phyloP scores from a whole-genome alignment of 371 early-diverging fungal genomes.

The Mycotypha africana region DNA sequence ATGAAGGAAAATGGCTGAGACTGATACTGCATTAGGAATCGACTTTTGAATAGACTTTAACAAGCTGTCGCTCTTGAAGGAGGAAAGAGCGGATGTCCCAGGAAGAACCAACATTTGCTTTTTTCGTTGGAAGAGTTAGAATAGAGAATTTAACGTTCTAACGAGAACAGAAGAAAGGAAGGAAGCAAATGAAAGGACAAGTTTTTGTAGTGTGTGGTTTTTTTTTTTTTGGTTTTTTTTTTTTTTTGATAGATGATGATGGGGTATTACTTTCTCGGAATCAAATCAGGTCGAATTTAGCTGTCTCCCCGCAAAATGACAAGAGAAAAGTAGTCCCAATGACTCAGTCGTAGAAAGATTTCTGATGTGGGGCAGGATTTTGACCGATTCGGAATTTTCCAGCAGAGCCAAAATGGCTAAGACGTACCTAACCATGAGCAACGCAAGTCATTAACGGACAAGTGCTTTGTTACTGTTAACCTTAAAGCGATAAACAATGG shows the following conservation, averaged over 20 bases:
- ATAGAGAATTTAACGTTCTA: no score
- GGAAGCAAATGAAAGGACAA: background rate
- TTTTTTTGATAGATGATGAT: no score
- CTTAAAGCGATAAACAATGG: no score
- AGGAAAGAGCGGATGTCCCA: conserved; percentile 71
- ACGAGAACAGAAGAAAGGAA: background rate
- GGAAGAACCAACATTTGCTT: conserved; percentile 81
- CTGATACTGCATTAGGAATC: conserved; percentile 39
- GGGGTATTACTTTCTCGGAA: no score
- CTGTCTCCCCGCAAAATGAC: conserved; percentile 4
- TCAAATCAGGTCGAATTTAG: no score
- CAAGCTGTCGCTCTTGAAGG: conserved; percentile 58
- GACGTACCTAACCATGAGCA: no score
- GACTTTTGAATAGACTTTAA: conserved; percentile 47
- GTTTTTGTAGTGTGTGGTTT: background rate
- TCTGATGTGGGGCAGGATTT: conserved; percentile 1
- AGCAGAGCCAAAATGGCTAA: no score
- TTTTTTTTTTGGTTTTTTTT: background rate
- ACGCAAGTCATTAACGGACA: no score
- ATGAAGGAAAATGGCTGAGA: conserved; percentile 67
- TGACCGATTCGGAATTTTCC: no score
- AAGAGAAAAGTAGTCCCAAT: conserved; percentile 14
- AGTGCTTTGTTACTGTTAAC: no score
- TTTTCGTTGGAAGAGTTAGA: background rate
- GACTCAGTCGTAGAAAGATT: conserved; percentile 5